A percentile compares a stretch with the other conserved stretches of the same genome.
phyloP scores from a whole-genome alignment of 805 yeast species.

The Candida vartiovaarae region DNA sequence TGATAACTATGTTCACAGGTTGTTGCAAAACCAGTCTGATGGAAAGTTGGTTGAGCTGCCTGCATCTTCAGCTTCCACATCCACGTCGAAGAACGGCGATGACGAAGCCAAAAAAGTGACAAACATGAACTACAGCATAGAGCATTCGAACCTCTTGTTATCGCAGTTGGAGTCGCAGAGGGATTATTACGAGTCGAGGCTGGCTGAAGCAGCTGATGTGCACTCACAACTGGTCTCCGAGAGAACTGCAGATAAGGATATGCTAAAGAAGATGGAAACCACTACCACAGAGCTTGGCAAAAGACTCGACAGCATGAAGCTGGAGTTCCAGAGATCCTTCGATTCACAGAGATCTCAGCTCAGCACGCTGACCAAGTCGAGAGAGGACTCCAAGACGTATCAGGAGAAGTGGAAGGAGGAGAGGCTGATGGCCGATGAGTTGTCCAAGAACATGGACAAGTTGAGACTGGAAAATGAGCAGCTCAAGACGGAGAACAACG shows the following conservation, averaged over 20 bases:
- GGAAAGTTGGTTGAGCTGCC: constrained; percentile 80
- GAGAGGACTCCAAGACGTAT: constrained; percentile 15
- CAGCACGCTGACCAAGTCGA: background rate
- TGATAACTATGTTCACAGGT: constrained; percentile 81
- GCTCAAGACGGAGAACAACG: constrained; percentile 36
- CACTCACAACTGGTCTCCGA: constrained; percentile 3
- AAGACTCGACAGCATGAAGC: background rate
- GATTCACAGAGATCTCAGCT: too few species aligned
- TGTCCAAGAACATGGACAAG: constrained; percentile 33
- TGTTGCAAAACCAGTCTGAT: constrained; percentile 78
- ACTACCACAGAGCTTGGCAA: background rate
- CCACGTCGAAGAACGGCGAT: background rate
- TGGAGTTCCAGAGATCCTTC: too few species aligned
- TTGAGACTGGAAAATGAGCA: constrained; percentile 26
- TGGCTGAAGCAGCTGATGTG: constrained; percentile 29
- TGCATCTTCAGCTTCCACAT: constrained; percentile 6
- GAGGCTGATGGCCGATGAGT: constrained; percentile 33
- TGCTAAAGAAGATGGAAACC: background rate
- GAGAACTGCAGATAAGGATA: background rate
- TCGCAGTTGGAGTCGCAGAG: constrained; percentile 83
- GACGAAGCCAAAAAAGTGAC: constrained; percentile 24
- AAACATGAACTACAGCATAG: constrained; percentile 60
- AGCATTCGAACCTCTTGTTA: constrained; percentile 70
- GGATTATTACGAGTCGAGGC: constrained; percentile 63
- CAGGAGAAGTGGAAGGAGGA: constrained; percentile 39